Conservation (phyloP, 352 stramenopile genomes). For the Globisporangium splendens region DNA sequence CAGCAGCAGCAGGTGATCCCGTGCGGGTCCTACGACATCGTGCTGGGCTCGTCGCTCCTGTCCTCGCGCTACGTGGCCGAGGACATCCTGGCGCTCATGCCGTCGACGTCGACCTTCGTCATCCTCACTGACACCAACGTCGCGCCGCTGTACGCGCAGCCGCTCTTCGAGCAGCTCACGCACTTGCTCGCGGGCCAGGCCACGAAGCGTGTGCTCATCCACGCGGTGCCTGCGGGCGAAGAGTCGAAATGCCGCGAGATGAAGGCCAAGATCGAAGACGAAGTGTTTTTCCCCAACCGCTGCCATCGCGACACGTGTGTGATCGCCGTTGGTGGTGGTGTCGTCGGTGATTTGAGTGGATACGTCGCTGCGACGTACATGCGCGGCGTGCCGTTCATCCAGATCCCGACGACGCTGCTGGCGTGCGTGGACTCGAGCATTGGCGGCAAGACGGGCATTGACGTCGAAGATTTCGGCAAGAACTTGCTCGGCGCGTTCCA, state of each 20-base stretch:
- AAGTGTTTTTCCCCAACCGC: slow-evolving; percentile 75
- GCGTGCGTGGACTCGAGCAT: slow-evolving; percentile 99
- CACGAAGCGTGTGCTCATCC: slow-evolving; percentile 55
- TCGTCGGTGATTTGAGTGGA: slow-evolving; percentile 97
- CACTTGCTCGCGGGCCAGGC: slow-evolving; percentile 25
- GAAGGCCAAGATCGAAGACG: slow-evolving; percentile 79
- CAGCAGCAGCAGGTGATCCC: slow-evolving; percentile 43
- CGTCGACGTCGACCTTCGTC: slow-evolving; percentile 68
- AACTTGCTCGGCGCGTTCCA: slow-evolving; percentile 99
- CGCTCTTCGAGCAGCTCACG: slow-evolving; percentile 47
- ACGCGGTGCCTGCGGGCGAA: slow-evolving; percentile 65
- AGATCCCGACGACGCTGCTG: slow-evolving; percentile 97
- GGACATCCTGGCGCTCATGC: slow-evolving; percentile 56
- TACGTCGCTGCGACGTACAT: slow-evolving; percentile 98
- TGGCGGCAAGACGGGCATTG: slow-evolving; percentile 97
- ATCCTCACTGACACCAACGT: slow-evolving; percentile 83
- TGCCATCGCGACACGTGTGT: slow-evolving; percentile 83
- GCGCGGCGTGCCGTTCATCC: slow-evolving; percentile 83
- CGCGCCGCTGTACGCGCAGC: slow-evolving; percentile 63
- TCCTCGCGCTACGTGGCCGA: slow-evolving; percentile 56
- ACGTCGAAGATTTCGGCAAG: slow-evolving; percentile 93
- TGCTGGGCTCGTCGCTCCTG: slow-evolving; percentile 65
- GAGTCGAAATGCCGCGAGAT: slow-evolving; percentile 74
- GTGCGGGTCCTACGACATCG: slow-evolving; percentile 80
- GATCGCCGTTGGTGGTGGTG: slow-evolving; percentile 92